These are phyloP conservation scores for Monosporascus sp. DNA, from an alignment of 2,329 filamentous ascomycete genomes.

Conservation along the genomic window DNA sequence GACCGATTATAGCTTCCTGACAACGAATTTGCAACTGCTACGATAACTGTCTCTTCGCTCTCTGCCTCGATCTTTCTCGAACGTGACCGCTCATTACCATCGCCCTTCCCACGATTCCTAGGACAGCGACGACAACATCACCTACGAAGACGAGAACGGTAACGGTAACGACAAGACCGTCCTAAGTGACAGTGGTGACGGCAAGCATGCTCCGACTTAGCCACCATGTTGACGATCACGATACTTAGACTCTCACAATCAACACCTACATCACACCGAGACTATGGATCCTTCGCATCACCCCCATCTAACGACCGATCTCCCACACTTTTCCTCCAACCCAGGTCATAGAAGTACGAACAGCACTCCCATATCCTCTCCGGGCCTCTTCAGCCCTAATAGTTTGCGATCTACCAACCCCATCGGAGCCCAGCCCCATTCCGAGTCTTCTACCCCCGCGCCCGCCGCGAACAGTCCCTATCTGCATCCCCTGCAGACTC, in stretches of 20 bases:
- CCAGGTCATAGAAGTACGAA: conserved; percentile 40
- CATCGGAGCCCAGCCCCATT: conserved; percentile 38
- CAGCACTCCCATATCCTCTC: conserved; percentile 56
- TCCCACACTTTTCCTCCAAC: conserved; percentile 30
- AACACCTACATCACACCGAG: conserved; percentile 15
- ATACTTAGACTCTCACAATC: conserved; percentile 12
- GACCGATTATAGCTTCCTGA: too few relatives aligned
- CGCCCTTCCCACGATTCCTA: neutral
- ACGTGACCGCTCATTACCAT: too few relatives aligned
- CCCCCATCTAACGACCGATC: conserved; percentile 30
- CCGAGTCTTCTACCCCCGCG: conserved; percentile 50
- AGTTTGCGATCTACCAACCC: conserved; percentile 22
- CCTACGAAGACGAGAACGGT: neutral
- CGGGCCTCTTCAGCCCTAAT: conserved; percentile 53
- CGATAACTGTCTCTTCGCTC: too few relatives aligned
- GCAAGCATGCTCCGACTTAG: neutral
- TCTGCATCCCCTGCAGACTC: conserved; percentile 65
- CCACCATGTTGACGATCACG: conserved; percentile 24
- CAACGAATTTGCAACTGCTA: too few relatives aligned
- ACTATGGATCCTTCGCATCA: conserved; percentile 30
- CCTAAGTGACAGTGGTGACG: neutral
- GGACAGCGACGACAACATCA: neutral
- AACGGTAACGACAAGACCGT: neutral
- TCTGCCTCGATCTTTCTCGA: too few relatives aligned
- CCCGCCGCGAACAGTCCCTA: conserved; percentile 51